Evolutionary conservation across 139 green algal species (phyloP), one percentile per base, ranked within the genome.

Genomic region (Haematococcus lacustris): DNA sequence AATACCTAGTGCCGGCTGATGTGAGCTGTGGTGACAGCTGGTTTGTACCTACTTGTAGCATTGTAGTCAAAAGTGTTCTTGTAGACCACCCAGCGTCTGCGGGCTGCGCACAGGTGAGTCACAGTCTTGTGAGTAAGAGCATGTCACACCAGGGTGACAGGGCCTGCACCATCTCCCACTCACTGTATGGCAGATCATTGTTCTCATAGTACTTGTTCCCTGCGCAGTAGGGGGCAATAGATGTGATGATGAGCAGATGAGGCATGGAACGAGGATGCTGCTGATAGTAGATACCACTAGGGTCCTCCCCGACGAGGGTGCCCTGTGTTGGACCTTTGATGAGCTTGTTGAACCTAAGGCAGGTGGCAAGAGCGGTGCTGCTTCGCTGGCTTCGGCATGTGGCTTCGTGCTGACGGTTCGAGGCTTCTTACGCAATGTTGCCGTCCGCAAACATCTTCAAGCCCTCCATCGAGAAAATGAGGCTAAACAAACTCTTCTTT

Each of bases 131-230:
- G n/a, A n/a, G n/a, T n/a, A n/a, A n/a, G 17, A 7, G 39, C 17
- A 25, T 33, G 3, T 17, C 61, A 40, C 61, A 21, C 33, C 61
- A 51, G 33, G 32, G 37, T 26, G 2, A 51, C 7, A 21, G 51
- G 23, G 64, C 2, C 9, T 34, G 38, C 7, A 28, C 30, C 1
- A 2, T 38, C 38, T 7, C 32, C 21, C 30, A 62, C 76, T 23
- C 40, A 82, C 77, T 26, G 40, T 84, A 87, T 26, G 13, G 21
- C 1, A 68, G 38, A 32, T 47, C 43, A 38, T 83, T 53, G 74
- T 87, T 80, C 70, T 87, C 82, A 38, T 80, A 87, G 67, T 87
- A 87, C 43, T 68, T 77, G 74, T 84, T 83, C 39, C 74, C 40
- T 62, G 66, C 40, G 61, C 33, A 23, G 13, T 9, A 26, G 17